These are phyloP conservation scores for Aspergillus egyptiacus DNA, from an alignment of 495 filamentous ascomycete species.

Conservation along the genomic window DNA sequence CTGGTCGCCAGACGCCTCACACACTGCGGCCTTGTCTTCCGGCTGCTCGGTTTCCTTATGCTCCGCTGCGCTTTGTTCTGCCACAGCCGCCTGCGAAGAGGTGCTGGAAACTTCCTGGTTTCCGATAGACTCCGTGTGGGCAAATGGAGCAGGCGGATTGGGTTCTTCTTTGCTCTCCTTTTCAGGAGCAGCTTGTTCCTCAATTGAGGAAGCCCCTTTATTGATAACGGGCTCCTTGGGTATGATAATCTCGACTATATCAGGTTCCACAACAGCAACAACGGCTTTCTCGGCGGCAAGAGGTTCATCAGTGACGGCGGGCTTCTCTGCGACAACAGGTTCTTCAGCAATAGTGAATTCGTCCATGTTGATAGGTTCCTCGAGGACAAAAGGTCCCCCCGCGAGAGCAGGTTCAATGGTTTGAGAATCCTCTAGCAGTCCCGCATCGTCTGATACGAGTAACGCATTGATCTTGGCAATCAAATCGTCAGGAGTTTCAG, in stretches of 20 bases:
- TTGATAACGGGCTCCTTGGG: no score
- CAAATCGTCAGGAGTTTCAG: not conserved
- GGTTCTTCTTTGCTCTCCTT: not conserved
- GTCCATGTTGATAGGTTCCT: no score
- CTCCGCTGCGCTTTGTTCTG: slow-evolving; percentile 13
- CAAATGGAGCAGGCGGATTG: not conserved
- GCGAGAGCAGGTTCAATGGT: not conserved
- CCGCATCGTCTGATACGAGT: slow-evolving; percentile 1
- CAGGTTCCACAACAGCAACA: no score
- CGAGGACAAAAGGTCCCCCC: no score
- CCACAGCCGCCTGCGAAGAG: slow-evolving; percentile 10
- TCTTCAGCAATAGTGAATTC: no score
- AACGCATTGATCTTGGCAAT: slow-evolving; percentile 1
- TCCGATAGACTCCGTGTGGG: not conserved
- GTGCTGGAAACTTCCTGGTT: not conserved
- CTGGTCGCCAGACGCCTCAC: not conserved
- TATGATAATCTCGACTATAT: no score
- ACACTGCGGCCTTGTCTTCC: not conserved
- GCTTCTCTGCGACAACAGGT: no score
- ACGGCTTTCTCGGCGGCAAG: no score
- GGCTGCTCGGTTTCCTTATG: slow-evolving; percentile 4
- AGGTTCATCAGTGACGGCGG: no score
- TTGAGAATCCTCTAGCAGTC: not conserved
- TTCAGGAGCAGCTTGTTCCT: no score
- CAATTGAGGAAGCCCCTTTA: no score